Evolutionary conservation across 2,329 filamentous ascomycete species (phyloP).

Genomic region (Rutstroemia sp.): DNA sequence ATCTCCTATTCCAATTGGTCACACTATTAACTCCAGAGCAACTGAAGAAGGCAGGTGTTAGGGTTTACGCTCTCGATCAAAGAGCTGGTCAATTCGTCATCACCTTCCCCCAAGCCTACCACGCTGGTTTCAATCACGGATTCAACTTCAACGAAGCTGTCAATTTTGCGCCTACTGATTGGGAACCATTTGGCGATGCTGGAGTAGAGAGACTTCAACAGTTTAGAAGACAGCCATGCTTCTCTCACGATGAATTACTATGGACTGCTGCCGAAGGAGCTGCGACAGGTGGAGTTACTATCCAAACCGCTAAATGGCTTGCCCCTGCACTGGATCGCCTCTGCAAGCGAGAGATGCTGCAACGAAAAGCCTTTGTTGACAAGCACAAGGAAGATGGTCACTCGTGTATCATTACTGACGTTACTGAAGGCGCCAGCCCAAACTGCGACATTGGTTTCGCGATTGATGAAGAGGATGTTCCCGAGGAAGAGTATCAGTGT

Average conservation of each 20-base stretch:
- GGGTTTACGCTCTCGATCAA: slow-evolving; percentile 92
- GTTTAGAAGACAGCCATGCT: slow-evolving; percentile 89
- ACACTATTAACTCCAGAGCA: slow-evolving; percentile 91
- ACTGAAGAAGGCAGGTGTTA: slow-evolving; percentile 83
- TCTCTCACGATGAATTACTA: slow-evolving; percentile 91
- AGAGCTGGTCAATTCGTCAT: slow-evolving; percentile 92
- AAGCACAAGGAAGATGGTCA: slow-evolving; percentile 49
- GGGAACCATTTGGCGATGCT: slow-evolving; percentile 84
- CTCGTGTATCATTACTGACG: slow-evolving; percentile 27
- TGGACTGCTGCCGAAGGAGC: slow-evolving; percentile 82
- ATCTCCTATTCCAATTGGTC: slow-evolving; percentile 94
- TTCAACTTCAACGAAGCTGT: slow-evolving; percentile 99
- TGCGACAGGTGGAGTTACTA: slow-evolving; percentile 54
- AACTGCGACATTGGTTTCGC: slow-evolving; percentile 54
- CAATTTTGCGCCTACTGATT: slow-evolving; percentile 91
- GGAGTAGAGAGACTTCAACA: slow-evolving; percentile 81
- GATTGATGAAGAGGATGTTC: slow-evolving; percentile 64
- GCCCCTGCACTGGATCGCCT: slow-evolving; percentile 79
- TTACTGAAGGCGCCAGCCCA: slow-evolving; percentile 23
- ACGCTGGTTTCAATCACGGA: slow-evolving; percentile 95
- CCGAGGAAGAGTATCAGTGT: slow-evolving; percentile 91
- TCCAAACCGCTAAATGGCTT: slow-evolving; percentile 92
- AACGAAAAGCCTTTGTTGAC: slow-evolving; percentile 60
- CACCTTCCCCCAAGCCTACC: slow-evolving; percentile 94
- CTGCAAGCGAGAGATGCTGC: slow-evolving; percentile 61